phyloP scores from a whole-genome alignment of 768 basidiomycete genomes.

The Podaxis sp. region DNA sequence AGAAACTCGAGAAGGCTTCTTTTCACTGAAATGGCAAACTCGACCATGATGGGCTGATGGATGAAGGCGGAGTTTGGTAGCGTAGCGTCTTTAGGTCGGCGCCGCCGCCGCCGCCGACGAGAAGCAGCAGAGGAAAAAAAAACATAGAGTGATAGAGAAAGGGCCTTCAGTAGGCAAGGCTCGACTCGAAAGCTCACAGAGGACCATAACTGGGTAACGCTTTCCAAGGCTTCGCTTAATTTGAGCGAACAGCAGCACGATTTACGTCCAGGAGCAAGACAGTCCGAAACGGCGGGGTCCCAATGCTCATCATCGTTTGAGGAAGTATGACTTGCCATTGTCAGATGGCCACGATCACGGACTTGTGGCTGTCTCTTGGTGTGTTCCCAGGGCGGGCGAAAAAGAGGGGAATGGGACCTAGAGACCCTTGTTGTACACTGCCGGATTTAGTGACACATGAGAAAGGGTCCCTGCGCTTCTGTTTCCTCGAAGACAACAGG shows the following conservation, averaged over 20 bases:
- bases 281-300: background rate
- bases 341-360: conserved; percentile 7
- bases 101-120: conserved; percentile 12
- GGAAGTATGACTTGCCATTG: conserved; percentile 6
- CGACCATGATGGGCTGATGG: conserved; percentile 12
- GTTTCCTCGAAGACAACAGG: background rate
- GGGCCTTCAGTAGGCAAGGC: background rate
- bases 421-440: conserved; percentile 2
- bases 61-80: conserved; percentile 14
- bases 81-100: conserved; percentile 3
- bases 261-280: background rate
- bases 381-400: conserved; percentile 1
- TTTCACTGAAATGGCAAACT: conserved; percentile 1
- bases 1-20: conserved; percentile 13
- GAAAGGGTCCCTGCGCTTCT: background rate
- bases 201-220: background rate
- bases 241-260: background rate
- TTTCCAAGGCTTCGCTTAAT: background rate
- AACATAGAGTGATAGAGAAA: background rate
- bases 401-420: background rate
- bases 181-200: background rate
- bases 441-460: conserved; percentile 1
- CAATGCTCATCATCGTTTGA: conserved; percentile 5
- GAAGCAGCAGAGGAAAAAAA: background rate
- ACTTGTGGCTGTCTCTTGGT: background rate